Evolutionary conservation across 176 grass and related monocot species (phyloP).

Genomic region (Triticum monococcum): DNA sequence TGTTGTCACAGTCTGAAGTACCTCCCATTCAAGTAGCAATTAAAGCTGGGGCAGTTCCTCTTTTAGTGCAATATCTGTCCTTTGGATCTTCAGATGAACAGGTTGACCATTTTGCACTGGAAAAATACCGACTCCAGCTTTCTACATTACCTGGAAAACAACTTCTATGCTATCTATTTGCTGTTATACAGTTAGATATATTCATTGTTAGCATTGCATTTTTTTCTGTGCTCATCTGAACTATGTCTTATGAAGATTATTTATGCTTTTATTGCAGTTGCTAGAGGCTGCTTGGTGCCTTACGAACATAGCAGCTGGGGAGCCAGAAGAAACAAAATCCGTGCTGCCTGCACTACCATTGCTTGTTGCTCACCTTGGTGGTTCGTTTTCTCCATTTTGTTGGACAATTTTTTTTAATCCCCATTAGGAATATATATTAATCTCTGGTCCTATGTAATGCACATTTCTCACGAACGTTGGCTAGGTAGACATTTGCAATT

Average conservation of each 20-base stretch:
- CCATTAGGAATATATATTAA: not conserved
- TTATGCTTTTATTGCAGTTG: constrained; percentile 61
- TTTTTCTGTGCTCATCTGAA: not conserved
- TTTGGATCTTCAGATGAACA: constrained; percentile 96
- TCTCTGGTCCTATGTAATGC: not conserved
- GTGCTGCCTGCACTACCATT: constrained; percentile 80
- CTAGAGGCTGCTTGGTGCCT: constrained; percentile 96
- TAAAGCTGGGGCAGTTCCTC: constrained; percentile 78
- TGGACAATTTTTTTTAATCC: not conserved
- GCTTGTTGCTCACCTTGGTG: constrained; percentile 95
- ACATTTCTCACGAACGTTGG: not conserved
- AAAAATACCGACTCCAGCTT: constrained; percentile 20
- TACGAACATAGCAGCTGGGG: constrained; percentile 86
- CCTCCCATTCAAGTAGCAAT: constrained; percentile 83
- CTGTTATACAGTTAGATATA: constrained; percentile 3
- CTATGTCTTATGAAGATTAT: not conserved
- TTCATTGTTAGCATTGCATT: not conserved
- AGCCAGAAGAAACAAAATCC: constrained; percentile 82
- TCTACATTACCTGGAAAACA: not conserved
- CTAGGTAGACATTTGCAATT: constrained; percentile 1
- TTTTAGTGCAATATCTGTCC: constrained; percentile 81
- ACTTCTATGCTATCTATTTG: not conserved
- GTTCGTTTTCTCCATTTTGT: constrained; percentile 54
- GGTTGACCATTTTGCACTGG: constrained; percentile 41
- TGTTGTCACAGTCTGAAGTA: constrained; percentile 87